Percentiles rank a stretch among this genome's conserved stretches.
These are phyloP conservation scores for Ulota crispa DNA, from an alignment of 225 moss, liverwort and hornwort genomes.

Conservation along the genomic window DNA sequence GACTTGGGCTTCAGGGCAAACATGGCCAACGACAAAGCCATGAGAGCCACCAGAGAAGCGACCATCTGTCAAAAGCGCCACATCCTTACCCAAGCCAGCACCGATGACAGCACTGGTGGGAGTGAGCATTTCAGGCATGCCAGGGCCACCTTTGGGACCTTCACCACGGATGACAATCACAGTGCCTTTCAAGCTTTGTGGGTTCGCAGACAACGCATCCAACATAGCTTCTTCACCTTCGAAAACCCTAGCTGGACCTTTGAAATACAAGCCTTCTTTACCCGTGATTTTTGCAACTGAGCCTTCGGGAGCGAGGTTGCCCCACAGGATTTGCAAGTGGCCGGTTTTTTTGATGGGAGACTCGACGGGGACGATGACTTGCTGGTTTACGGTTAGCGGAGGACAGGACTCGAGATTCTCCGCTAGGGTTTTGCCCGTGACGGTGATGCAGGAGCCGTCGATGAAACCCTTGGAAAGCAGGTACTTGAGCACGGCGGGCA, in stretches of 20 bases:
- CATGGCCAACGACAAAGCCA: slow-evolving; percentile 91
- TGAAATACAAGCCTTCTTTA: slow-evolving; percentile 86
- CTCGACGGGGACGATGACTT: slow-evolving; percentile 62
- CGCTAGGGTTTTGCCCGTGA: slow-evolving; percentile 77
- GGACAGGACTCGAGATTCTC: slow-evolving; percentile 78
- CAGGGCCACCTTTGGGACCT: slow-evolving; percentile 92
- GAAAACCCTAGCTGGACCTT: slow-evolving; percentile 82
- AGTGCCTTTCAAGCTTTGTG: slow-evolving; percentile 76
- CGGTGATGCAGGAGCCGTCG: slow-evolving; percentile 86
- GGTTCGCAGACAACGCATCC: slow-evolving; percentile 63
- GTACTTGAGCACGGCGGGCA: slow-evolving; percentile 84
- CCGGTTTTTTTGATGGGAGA: slow-evolving; percentile 79
- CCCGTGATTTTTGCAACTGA: slow-evolving; percentile 98
- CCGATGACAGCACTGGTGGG: slow-evolving; percentile 96
- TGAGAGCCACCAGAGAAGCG: slow-evolving; percentile 94
- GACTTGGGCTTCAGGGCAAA: slow-evolving; percentile 92
- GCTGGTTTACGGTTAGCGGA: slow-evolving; percentile 66
- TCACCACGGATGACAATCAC: slow-evolving; percentile 86
- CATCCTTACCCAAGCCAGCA: slow-evolving; percentile 94
- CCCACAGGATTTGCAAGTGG: slow-evolving; percentile 87
- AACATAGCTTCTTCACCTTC: slow-evolving; percentile 96
- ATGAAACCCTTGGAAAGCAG: slow-evolving; percentile 64
- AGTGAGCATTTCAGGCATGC: slow-evolving; percentile 99
- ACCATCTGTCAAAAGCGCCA: slow-evolving; percentile 88
- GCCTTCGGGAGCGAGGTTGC: slow-evolving; percentile 86